Evolutionary conservation across 495 filamentous ascomycete species (phyloP), one percentile per base, ranked within the genome.

Genomic region (Penicillium bialowiezense): DNA sequence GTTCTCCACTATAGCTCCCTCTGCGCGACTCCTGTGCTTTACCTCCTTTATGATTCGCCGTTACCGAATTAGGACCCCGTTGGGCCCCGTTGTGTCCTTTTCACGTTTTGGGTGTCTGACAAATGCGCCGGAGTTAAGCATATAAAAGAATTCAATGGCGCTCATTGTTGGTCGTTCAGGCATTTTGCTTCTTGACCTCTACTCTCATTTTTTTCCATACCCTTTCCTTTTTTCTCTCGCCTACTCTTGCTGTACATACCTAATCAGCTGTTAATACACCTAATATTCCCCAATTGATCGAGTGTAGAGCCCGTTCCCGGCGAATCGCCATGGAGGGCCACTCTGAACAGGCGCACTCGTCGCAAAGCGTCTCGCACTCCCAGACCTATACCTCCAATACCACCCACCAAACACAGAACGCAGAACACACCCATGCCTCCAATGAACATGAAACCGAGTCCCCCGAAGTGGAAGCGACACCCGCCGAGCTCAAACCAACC

Each of bases 281-380:
- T 36, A 47, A 42, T 44, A 41, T 48, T 51, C 47, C 23, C 18
- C 46, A 35, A 56, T 57, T 56, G 60, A 44, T 17, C 33, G 26
- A 33, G 38, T 58, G 51, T 58, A 54, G 32, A 48, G 9, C 13
- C 7, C 28, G 29, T 18, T 23, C 32, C 3, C 18, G 29, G 41
- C 9, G 34, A 44, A 46, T 50, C 55, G 45, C 58, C 50, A 63
- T 65, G 60, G 62, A 63, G 44, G 50, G 45, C 45, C 34, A 48
- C 37, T 41, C 51, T 20, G 34, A 31, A 42, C 60, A 55, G 23
- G 3, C 23, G 23, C 23, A 26, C 23, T 26, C 23, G 31, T 32
- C 37, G 8, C 28, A 21, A 8, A 5, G 15, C 10, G 23, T 14
- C 9, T 47, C 44, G 23, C 33, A 39, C 9, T 10, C 35, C 26